Evolutionary conservation across 2,329 filamentous ascomycete genomes (phyloP), one percentile per base, ranked within the genome.

Genomic region (Nannizzia gypsea): DNA sequence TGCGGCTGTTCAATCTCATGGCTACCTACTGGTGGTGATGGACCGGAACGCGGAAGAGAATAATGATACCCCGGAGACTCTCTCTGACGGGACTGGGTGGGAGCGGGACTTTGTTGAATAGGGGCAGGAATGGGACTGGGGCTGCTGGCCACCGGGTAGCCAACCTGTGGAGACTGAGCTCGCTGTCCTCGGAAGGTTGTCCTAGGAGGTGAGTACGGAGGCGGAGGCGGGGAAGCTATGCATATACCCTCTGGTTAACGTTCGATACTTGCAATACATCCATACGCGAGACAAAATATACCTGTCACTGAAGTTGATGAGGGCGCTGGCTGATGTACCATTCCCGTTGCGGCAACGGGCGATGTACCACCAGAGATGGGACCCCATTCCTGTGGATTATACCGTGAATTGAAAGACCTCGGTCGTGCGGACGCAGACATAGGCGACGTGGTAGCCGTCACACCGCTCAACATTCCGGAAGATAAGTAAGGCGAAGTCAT

Each of bases 331-430:
- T 59, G 58, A 17, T 50, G 24, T 11, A 61, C 56, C 6, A 60
- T 54, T 31, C 61, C 61, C 13, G 58, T 61, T 28, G 59, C 59
- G 6, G 60, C 59, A n/a, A 60, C 55, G 11, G 61, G 59, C 2
- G 61, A 63, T n/a, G 61, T 57, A 3, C 50, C 36, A 34, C 40
- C 52, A 17, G 69, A 69, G 48, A 75, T 71, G 20, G 73, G 72
- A 0, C 72, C 75, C 77, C 77, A 79, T 69, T 78, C 74, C 62
- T 76, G 75, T 38, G 77, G 77, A 63, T 79, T 77, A 63, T 79
- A 79, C 6, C 74, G 72, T 24, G 73, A 70, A 66, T 68, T 77
- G 63, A 76, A 78, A 31, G 67, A 66, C 28, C 68, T 60, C 6
- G 73, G 69, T 63, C 77, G 73, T 52, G 71, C 70, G n/a, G 73